Percentiles rank a stretch among this genome's conserved stretches.
Evolutionary conservation across 2,329 filamentous ascomycete species (phyloP).

Genomic region (Aspergillus ibericus): DNA sequence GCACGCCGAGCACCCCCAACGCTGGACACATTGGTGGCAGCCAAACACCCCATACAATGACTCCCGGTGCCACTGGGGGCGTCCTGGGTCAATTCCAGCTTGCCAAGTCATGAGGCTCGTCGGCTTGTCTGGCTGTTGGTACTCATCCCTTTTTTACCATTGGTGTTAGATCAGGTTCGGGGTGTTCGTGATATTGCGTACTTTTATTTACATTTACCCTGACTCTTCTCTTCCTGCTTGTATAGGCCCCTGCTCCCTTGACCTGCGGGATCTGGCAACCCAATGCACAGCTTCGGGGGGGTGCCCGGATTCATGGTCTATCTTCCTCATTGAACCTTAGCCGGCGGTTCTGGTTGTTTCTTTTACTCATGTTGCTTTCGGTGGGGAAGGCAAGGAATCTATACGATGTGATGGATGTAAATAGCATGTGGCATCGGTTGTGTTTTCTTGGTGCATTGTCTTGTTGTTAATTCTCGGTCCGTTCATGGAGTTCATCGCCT

Average conservation of each 20-base stretch:
- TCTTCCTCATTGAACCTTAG: neutral
- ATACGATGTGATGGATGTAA: constrained; percentile 41
- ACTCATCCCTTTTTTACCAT: neutral
- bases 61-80: constrained; percentile 72
- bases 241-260: constrained; percentile 18
- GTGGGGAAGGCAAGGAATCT: constrained; percentile 17
- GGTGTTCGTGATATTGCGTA: constrained; percentile 11
- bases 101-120: constrained; percentile 29
- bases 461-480: constrained; percentile 23
- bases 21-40: constrained; percentile 53
- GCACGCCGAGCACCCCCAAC: constrained; percentile 68
- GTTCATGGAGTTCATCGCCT: constrained; percentile 22
- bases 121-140: neutral
- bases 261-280: neutral
- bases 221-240: constrained; percentile 8
- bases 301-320: neutral
- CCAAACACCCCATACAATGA: constrained; percentile 61
- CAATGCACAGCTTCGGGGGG: neutral
- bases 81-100: constrained; percentile 70
- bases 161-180: constrained; percentile 16
- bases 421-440: constrained; percentile 30
- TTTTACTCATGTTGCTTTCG: constrained; percentile 5
- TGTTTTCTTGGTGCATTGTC: constrained; percentile 27
- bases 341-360: constrained; percentile 3
- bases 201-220: constrained; percentile 13